These are phyloP conservation scores for Colletotrichum sp. DNA, from an alignment of 2,329 filamentous ascomycete genomes.

Conservation along the genomic window DNA sequence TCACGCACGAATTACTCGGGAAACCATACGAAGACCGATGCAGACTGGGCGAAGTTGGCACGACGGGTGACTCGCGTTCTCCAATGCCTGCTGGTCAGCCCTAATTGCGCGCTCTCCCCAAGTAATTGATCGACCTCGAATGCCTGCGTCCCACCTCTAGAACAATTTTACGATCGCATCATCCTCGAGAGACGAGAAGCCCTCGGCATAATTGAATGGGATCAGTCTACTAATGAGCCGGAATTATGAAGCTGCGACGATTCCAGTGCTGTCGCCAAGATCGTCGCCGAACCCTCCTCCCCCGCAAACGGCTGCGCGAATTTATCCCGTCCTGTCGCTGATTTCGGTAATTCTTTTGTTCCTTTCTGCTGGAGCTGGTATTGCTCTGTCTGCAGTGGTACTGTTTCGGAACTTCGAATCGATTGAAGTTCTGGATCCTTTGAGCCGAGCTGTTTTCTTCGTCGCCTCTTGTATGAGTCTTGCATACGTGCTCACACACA, in stretches of 20 bases:
- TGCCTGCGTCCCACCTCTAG: not conserved
- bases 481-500: constrained; percentile 1
- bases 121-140: not conserved
- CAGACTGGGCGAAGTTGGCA: not conserved
- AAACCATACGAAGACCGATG: not conserved
- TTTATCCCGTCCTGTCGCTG: constrained; percentile 9
- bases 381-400: constrained; percentile 2
- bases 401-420: constrained; percentile 5
- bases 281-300: not conserved
- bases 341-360: not conserved
- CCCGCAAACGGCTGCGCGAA: not conserved
- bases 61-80: not conserved
- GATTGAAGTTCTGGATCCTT: constrained; percentile 2
- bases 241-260: constrained; percentile 11
- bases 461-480: constrained; percentile 13
- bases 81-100: not conserved
- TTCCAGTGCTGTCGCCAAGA: constrained; percentile 6
- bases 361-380: not conserved
- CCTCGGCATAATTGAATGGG: not conserved
- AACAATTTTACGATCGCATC: not conserved
- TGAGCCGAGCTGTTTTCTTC: constrained; percentile 15
- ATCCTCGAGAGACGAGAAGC: not conserved
- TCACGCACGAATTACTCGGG: not conserved
- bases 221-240: constrained; percentile 11
- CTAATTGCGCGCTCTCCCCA: not conserved